phyloP scores from a whole-genome alignment of 805 yeast genomes.

The Tetrapisispora arboricola region DNA sequence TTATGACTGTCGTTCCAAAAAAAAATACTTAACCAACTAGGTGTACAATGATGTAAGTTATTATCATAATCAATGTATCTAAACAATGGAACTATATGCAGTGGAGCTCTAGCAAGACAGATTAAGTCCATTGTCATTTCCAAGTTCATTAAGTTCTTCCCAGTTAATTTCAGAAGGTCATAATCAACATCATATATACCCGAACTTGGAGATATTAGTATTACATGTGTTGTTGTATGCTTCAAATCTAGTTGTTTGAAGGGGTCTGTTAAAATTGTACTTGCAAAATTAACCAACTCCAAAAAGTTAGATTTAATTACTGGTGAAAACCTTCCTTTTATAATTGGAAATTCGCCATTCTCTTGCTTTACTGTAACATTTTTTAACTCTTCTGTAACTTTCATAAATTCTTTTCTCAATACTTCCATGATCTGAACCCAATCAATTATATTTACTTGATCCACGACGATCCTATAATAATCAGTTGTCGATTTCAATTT shows the following conservation, averaged over 20 bases:
- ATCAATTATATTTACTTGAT: slow-evolving; percentile 76
- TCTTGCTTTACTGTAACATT: slow-evolving; percentile 26
- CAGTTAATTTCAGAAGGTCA: slow-evolving; percentile 61
- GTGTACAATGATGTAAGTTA: slow-evolving; percentile 62
- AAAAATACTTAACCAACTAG: slow-evolving; percentile 92
- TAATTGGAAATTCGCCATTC: slow-evolving; percentile 26
- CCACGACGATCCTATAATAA: slow-evolving; percentile 88
- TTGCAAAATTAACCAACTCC: slow-evolving; percentile 79
- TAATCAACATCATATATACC: slow-evolving; percentile 90
- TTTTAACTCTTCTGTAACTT: slow-evolving; percentile 65
- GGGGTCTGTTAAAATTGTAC: slow-evolving; percentile 65
- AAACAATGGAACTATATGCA: slow-evolving; percentile 85
- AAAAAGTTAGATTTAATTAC: slow-evolving; percentile 82
- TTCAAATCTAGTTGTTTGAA: slow-evolving; percentile 78
- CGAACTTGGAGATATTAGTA: slow-evolving; percentile 82
- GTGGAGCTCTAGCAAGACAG: slow-evolving; percentile 81
- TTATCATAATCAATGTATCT: slow-evolving; percentile 49
- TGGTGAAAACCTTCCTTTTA: slow-evolving; percentile 64
- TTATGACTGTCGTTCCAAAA: slow-evolving; percentile 59
- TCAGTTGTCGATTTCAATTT: slow-evolving; percentile 58
- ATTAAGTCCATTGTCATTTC: slow-evolving; percentile 85
- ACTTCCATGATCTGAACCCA: slow-evolving; percentile 93
- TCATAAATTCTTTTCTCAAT: slow-evolving; percentile 72
- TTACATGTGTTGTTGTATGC: slow-evolving; percentile 84
- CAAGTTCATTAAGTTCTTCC: slow-evolving; percentile 60